Evolutionary conservation across 1,139 yeast genomes (phyloP), one percentile per base, ranked within the genome.

Genomic region (Zygoascus sp.): DNA sequence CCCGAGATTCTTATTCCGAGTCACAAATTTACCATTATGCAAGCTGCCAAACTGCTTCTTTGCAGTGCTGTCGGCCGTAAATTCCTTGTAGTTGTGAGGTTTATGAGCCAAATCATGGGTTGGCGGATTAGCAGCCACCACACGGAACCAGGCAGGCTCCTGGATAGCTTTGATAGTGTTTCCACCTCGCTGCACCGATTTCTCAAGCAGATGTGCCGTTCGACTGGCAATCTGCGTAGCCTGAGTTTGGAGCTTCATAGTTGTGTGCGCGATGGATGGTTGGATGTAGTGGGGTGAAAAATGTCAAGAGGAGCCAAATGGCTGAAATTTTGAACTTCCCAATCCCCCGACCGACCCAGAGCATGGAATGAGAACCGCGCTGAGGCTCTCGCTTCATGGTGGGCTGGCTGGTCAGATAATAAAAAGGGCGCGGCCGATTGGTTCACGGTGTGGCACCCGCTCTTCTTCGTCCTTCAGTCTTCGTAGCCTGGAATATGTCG

Each of bases 101-200:
- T 68, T 68, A 42, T 75, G 70, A 13, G 68, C 64, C 51, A 83
- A 75, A 57, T 81, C 80, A 51, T 75, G 76, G 43, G 76, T 71
- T 32, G 97, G 96, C 34, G 96, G 96, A 57, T 83, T 75, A 32
- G 80, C 74, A 2, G 86, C 87, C 21, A 90, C 86, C 9, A 85
- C 89, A 54, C 83, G 80, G 65, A 76, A 87, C 97, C 97, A 90
- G 0, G 82, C 82, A 2, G 97, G 97, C 58, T 84, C 84, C 28
- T 75, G 68, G 34, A 67, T 72, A 48, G 86, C 72, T 32, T 83
- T 72, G 35, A 53, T 54, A 8, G 51, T 51, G n/a, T 47, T 45
- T 13, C 53, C 49, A 19, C 51, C 44, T 27, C 48, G 30, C 15
- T 41, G 42, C 8, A 58, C 58, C 6, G 61, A 58, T 28, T 42